Evolutionary conservation across 1,284 basidiomycete genomes (phyloP), one percentile per base, ranked within the genome.

Genomic region (Cerrena zonata): DNA sequence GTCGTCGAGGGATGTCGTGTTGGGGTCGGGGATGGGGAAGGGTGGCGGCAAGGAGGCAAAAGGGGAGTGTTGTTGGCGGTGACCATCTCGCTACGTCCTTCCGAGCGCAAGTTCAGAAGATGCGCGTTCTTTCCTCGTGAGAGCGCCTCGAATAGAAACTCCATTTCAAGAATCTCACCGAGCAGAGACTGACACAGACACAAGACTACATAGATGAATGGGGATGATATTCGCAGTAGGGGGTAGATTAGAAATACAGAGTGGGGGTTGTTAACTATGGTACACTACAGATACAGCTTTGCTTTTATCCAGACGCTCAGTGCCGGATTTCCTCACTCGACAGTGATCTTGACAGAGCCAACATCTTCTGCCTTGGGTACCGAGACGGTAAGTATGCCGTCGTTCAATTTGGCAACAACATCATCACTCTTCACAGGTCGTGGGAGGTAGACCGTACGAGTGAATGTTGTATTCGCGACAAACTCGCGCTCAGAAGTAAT

Each of bases 401-500:
- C 80, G 27, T 74, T 68, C 53, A 90, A 68, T 58, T 80, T 84
- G 11, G 86, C 87, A 1, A 71, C 68, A 18, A 89, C 80, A 53
- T 73, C 76, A 39, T 69, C 70, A 38, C 70, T 67, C 58, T 89
- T 82, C 0, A 87, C 73, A 3, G 80, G 73, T 3, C 73, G 74
- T 34, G 87, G 84, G 23, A 90, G 72, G 77, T 81, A 82, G 22
- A 89, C 74, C 0, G 83, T 89, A 43, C 84, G 77, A 18, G 76
- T 75, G 64, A 89, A 89, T 4, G 73, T 67, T 5, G 78, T 67
- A 37, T 74, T 74, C 26, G 76, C 71, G 12, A 77, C 72, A 60
- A 80, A 81, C 21, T 73, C 68, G 34, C 84, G 78, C 61, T 88
- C 84, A 2, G 74, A 67, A 2, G 81, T 72, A 45, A 86, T 68